phyloP scores from a whole-genome alignment of 208 protist genomes.

The Trypanosoma grayi region DNA sequence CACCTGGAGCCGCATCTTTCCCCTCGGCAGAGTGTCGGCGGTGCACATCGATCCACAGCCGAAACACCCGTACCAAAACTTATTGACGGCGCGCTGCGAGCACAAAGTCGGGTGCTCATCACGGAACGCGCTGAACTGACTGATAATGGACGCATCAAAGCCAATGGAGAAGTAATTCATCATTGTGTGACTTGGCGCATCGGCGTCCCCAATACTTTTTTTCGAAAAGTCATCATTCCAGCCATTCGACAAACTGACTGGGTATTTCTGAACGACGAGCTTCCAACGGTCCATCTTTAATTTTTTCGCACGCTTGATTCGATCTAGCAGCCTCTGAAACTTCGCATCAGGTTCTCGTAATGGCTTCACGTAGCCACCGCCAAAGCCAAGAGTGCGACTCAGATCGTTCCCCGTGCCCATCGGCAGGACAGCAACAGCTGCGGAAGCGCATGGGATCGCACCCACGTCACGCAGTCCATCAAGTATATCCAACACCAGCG shows the following conservation, averaged over 20 bases:
- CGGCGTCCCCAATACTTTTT: no score
- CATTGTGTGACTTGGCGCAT: slow-evolving; percentile 19
- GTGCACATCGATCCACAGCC: slow-evolving; percentile 38
- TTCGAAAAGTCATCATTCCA: no score
- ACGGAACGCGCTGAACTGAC: slow-evolving; percentile 47
- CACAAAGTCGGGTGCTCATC: slow-evolving; percentile 39
- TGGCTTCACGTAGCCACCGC: slow-evolving; percentile 54
- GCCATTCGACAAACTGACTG: no score
- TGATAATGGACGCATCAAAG: slow-evolving; percentile 53
- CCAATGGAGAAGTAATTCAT: slow-evolving; percentile 76
- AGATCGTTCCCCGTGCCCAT: slow-evolving; percentile 77
- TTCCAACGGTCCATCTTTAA: slow-evolving; percentile 42
- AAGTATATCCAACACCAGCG: slow-evolving; percentile 45
- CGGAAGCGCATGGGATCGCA: slow-evolving; percentile 20
- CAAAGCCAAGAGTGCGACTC: slow-evolving; percentile 59
- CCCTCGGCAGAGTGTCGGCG: slow-evolving; percentile 30
- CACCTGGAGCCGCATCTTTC: slow-evolving; percentile 27
- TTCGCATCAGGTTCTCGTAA: slow-evolving; percentile 31
- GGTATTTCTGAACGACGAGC: slow-evolving; percentile 25
- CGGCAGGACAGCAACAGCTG: slow-evolving; percentile 43
- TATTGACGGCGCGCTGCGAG: slow-evolving; percentile 41
- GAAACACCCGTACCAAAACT: slow-evolving; percentile 63
- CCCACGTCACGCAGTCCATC: slow-evolving; percentile 34
- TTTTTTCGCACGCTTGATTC: slow-evolving; percentile 13
- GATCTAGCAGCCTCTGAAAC: slow-evolving; percentile 27